These are phyloP conservation scores for Boletellus deceptivus DNA, from an alignment of 1,284 basidiomycete genomes.

Conservation along the genomic window DNA sequence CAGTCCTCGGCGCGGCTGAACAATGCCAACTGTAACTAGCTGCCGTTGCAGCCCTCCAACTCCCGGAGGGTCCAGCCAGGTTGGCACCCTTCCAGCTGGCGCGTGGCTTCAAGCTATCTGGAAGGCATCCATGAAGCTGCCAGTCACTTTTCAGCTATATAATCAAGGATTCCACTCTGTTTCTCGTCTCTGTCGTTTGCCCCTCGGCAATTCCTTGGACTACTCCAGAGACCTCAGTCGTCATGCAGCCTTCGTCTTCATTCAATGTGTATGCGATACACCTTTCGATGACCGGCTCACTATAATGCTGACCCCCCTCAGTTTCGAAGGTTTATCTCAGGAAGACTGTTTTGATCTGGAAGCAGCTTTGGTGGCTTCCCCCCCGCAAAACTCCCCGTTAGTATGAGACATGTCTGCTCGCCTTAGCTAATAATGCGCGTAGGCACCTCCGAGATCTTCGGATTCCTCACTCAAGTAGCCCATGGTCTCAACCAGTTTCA, in stretches of 20 bases:
- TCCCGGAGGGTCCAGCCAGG: background rate
- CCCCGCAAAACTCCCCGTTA: constrained; percentile 1
- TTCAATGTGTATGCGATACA: background rate
- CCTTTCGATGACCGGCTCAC: background rate
- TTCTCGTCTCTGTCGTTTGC: no score
- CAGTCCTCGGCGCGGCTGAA: background rate
- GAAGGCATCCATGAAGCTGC: background rate
- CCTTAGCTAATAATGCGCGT: background rate
- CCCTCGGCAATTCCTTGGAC: background rate
- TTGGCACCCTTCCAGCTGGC: constrained; percentile 1
- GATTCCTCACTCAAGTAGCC: background rate
- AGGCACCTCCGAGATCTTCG: constrained; percentile 5
- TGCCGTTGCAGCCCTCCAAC: background rate
- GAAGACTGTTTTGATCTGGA: fast-evolving
- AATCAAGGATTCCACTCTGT: background rate
- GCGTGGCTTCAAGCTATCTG: background rate
- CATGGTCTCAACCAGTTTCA: background rate
- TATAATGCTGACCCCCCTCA: background rate
- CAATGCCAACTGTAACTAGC: background rate
- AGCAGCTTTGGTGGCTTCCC: constrained; percentile 1
- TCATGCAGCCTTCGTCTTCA: background rate
- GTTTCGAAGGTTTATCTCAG: background rate
- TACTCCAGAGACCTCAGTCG: background rate
- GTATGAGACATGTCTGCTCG: background rate
- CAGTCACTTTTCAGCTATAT: background rate